Base-by-base conservation (phyloP, 345 rosid genomes). In the Gynandropsis gynandra region DNA sequence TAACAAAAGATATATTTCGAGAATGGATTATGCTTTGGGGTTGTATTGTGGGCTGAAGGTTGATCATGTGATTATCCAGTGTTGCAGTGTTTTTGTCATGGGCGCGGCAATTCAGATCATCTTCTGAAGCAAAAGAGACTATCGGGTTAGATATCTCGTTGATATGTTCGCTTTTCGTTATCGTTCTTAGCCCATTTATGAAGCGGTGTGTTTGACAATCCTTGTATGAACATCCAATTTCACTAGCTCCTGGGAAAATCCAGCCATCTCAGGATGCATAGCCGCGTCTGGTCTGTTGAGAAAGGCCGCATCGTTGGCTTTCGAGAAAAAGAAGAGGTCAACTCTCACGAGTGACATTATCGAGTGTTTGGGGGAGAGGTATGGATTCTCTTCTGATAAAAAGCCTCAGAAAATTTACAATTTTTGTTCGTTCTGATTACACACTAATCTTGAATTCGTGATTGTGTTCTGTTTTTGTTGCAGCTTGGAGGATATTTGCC, bases 51-150 rank as follows among this genome's bases (percentile, higher is more conserved):
- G 29, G 17, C 31, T 8, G 38, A 46, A 13, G 29, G 27, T 7
- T 53, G 13, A n/a, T 18, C 10, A 14, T 16, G 20, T 16, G 53
- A 53, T 18, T 64, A 17, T 57, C 50, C 75, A 87, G 96, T 57
- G 93, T 92, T 20, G 89, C 93, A 1, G 93, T 92, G 58, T 87
- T 85, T 69, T 19, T 83, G 27, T 81, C 93, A 17, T 92, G 98
- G 96, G 95, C 96, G 10, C 72, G 72, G n/a, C 82, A 73, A 40
- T 70, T 14, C 8, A 55, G 59, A 20, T 19, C 15, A 16, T 60
- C 60, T 5, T 21, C 77, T 8, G 75, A 70, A 67, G 60, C 55
- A 13, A 62, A 74, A 52, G 31, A 51, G 7, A 33, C 45, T 20
- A 50, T 52, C 64, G 79, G 83, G 87, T 89, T 64, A 31, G 44